Evolutionary conservation across 257 asterid species (phyloP).

Genomic region (Nicotiana attenuata): DNA sequence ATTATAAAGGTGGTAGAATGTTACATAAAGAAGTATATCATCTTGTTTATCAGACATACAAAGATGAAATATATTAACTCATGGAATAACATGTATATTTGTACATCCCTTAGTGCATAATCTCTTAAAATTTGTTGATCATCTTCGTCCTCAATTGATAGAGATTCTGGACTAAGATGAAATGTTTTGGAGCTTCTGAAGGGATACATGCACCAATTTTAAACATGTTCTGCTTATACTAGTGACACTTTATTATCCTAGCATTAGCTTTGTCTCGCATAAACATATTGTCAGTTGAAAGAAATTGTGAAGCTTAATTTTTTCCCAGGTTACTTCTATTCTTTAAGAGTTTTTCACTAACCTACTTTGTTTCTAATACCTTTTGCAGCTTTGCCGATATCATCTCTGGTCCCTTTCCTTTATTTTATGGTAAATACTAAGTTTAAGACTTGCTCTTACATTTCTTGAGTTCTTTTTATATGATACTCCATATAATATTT

Average conservation of each 20-base stretch:
- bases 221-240: neutral
- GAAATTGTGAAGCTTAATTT: neutral
- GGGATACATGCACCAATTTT: neutral
- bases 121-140: neutral
- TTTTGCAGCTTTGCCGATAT: slow-evolving; percentile 61
- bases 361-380: neutral
- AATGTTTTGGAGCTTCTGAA: neutral
- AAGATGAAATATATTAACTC: too few relatives aligned
- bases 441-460: neutral
- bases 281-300: neutral
- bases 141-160: neutral
- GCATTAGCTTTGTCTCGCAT: neutral
- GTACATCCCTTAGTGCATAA: neutral
- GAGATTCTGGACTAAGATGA: neutral
- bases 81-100: neutral
- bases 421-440: slow-evolving; percentile 63
- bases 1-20: too few relatives aligned
- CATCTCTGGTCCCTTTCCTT: slow-evolving; percentile 77
- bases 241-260: neutral
- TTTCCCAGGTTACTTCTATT: neutral
- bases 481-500: neutral
- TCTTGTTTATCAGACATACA: neutral
- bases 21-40: too few relatives aligned
- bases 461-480: neutral
- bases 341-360: neutral